Evolutionary conservation across 768 basidiomycete species (phyloP), one percentile per base, ranked within the genome.

Genomic region (Trametes maxima): DNA sequence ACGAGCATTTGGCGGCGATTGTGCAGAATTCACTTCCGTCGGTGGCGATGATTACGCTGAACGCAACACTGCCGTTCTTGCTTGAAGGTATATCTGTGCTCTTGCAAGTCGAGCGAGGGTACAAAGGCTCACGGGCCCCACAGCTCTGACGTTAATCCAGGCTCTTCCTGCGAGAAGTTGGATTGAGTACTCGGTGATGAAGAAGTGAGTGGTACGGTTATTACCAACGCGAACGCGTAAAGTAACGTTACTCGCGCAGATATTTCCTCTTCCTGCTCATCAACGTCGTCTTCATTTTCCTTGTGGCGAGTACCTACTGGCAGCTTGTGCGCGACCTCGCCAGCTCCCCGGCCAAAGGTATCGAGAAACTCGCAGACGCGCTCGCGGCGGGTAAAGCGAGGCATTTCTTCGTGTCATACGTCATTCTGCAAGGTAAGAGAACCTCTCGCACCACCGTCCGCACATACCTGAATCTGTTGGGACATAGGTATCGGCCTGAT

Each of bases 1-100:
- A 90, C 67, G 86, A 85, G 43, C 85, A 87, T 62, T 76, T 97
- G 21, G 83, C 88, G 22, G 94, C 92, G 0, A 83, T 99, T 42
- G 92, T 98, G 21, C 95, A 98, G 76, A 98, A 95, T 65, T 95
- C 95, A 1, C 77, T 99, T 52, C 96, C 97, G 1, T 90, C 90
- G 24, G 82, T 95, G 54, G 96, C 90, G 2, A 85, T 98, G 80
- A 94, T 95, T 65, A 83, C 84, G 0, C 82, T 98, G 69, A 99
- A 98, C 74, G 94, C 92, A 0, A 63, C 90, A 28, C 70, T 98
- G 12, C 97, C 97, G 0, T 95, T 95, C 74, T 74, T 95, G 14
- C 78, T 99, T 19, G 95, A 97, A 77, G 90, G 94, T 91, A 57
- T 36, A 77, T 59, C 19, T 11, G 14, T 22, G 8, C 35, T n/a